These are phyloP conservation scores for Apiospora koreana DNA, from an alignment of 2,329 filamentous ascomycete genomes.

Conservation along the genomic window DNA sequence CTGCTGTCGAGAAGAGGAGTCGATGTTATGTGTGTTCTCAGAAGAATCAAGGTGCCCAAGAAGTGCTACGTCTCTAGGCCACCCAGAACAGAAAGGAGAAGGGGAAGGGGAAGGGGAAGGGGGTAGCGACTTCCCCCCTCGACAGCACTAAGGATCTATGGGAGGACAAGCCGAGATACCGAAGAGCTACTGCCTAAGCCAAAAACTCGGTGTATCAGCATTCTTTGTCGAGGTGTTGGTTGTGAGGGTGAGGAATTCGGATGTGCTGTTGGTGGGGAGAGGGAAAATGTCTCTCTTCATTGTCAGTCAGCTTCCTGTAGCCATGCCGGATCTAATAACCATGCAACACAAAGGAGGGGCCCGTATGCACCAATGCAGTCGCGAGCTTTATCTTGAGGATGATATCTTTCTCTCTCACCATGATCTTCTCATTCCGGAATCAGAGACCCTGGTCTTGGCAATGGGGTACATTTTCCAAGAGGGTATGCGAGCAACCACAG, in stretches of 20 bases:
- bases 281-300: not conserved
- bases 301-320: not conserved
- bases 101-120: not conserved
- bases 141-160: not conserved
- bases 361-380: not conserved
- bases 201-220: not conserved
- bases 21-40: not conserved
- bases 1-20: not conserved
- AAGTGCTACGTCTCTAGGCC: not conserved
- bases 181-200: not conserved
- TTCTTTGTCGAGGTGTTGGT: not conserved
- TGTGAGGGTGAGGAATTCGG: not conserved
- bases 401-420: not conserved
- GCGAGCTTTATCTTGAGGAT: not conserved
- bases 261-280: not conserved
- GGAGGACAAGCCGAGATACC: not conserved
- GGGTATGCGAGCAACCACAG: not conserved
- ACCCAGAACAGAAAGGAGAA: not conserved
- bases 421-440: not conserved
- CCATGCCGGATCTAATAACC: not conserved
- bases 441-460: not conserved
- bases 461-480: not conserved
- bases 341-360: not conserved
- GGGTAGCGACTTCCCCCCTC: not conserved
- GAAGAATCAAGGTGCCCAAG: not conserved